Evolutionary conservation across 768 basidiomycete species (phyloP).

Genomic region (Pseudohyphozyma bogoriensis): DNA sequence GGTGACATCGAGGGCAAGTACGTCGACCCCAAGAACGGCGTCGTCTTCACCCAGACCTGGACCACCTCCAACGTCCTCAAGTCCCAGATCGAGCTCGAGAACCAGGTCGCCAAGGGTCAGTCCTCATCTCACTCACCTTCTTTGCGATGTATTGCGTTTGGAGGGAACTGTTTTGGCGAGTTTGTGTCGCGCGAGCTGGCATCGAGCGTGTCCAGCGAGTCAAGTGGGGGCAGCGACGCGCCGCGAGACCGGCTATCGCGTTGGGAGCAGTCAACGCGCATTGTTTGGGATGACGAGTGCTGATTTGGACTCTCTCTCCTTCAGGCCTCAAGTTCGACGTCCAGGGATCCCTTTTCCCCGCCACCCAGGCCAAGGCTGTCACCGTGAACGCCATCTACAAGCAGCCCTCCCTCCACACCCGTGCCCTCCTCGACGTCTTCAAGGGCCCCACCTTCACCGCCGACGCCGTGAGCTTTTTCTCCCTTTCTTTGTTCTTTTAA

Average conservation of each 20-base stretch:
- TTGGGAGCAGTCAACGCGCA: no score
- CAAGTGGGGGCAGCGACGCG: no score
- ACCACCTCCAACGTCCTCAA: constrained; percentile 87
- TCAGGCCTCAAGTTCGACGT: constrained; percentile 82
- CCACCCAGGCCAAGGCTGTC: constrained; percentile 74
- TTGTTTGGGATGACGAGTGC: no score
- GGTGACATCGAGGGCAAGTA: constrained; percentile 97
- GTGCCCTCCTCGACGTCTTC: constrained; percentile 82
- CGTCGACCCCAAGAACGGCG: constrained; percentile 77
- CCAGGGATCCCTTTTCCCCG: constrained; percentile 67
- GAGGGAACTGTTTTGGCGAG: no score
- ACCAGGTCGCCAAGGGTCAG: constrained; percentile 77
- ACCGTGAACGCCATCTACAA: constrained; percentile 79
- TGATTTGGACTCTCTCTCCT: no score
- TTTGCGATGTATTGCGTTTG: no score
- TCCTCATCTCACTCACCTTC: not conserved
- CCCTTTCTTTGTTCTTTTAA: constrained; percentile 35
- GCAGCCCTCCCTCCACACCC: constrained; percentile 88
- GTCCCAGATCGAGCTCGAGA: constrained; percentile 86
- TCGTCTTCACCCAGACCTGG: constrained; percentile 92
- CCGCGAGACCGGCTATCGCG: no score
- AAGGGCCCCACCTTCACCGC: constrained; percentile 97
- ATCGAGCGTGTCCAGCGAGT: no score
- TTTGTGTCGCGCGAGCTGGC: no score
- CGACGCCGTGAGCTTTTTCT: constrained; percentile 55